phyloP scores from a whole-genome alignment of 1,284 basidiomycete genomes.

The Ustanciosporium gigantosporum region DNA sequence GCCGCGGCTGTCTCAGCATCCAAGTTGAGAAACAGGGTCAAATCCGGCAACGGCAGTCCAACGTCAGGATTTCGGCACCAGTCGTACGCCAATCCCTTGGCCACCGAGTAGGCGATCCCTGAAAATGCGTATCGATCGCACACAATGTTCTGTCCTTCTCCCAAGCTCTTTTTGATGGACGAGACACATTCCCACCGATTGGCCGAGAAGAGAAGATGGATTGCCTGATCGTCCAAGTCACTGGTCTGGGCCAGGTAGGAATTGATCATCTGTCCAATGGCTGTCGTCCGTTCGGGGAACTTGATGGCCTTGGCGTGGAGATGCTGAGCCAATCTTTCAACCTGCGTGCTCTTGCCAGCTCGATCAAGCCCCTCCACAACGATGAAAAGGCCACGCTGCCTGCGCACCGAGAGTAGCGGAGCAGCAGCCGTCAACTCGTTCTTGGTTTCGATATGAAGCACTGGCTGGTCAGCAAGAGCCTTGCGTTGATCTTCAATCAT shows the following conservation, averaged over 20 bases:
- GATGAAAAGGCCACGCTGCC: constrained; percentile 52
- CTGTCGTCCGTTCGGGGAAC: constrained; percentile 76
- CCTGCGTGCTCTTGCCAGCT: constrained; percentile 59
- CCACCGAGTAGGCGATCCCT: constrained; percentile 88
- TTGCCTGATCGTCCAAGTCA: constrained; percentile 85
- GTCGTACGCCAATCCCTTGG: constrained; percentile 71
- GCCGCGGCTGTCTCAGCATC: constrained; percentile 71
- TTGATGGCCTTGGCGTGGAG: constrained; percentile 49
- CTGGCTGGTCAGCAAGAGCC: constrained; percentile 1
- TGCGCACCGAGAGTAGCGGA: not conserved
- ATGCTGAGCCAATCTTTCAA: constrained; percentile 41
- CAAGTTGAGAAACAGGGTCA: constrained; percentile 85
- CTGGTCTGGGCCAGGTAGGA: constrained; percentile 79
- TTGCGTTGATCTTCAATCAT: constrained; percentile 15
- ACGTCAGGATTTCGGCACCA: constrained; percentile 87
- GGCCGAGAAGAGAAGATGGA: constrained; percentile 93
- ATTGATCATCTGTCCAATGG: constrained; percentile 91
- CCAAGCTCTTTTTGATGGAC: constrained; percentile 64
- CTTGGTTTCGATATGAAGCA: not conserved
- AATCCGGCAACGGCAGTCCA: constrained; percentile 83
- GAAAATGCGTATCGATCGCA: constrained; percentile 97
- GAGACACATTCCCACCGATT: constrained; percentile 82
- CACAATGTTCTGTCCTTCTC: constrained; percentile 73
- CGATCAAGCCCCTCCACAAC: constrained; percentile 60
- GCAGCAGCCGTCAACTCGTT: constrained; percentile 1